phyloP scores from a whole-genome alignment of 2,329 filamentous ascomycete species.

The Domatiomyces globalis region DNA sequence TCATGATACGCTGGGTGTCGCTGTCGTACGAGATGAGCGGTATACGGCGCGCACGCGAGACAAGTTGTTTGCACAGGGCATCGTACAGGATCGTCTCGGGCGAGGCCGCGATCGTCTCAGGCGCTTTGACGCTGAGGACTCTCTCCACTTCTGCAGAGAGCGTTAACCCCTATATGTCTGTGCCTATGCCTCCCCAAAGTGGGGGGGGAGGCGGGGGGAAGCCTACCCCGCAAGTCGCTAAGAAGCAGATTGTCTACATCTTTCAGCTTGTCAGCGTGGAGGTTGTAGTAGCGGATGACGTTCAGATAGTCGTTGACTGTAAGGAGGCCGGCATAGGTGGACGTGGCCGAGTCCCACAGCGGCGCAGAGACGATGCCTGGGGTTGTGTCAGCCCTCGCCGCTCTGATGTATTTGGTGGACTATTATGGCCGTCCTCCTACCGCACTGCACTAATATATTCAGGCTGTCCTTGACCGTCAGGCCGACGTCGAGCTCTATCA shows the following conservation, averaged over 20 bases:
- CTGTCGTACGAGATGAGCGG: conserved; percentile 87
- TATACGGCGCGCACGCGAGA: conserved; percentile 82
- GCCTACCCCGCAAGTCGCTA: conserved; percentile 73
- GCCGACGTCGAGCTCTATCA: conserved; percentile 90
- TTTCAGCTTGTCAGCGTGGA: conserved; percentile 78
- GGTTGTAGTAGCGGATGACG: conserved; percentile 97
- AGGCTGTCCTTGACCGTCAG: conserved; percentile 94
- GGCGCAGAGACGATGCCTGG: conserved; percentile 93
- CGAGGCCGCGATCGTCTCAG: conserved; percentile 93
- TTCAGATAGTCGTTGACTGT: conserved; percentile 98
- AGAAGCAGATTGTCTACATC: conserved; percentile 89
- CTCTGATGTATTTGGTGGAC: conserved; percentile 5
- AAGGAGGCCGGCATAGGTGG: conserved; percentile 82
- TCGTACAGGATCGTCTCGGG: conserved; percentile 85
- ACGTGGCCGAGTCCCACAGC: conserved; percentile 87
- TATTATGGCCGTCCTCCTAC: conserved; percentile 34
- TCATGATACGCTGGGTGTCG: conserved; percentile 80
- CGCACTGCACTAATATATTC: conserved; percentile 89
- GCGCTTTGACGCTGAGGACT: conserved; percentile 75
- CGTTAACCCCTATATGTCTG: conserved; percentile 11
- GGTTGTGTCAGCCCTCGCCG: conserved; percentile 9
- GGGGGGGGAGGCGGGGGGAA: conserved; percentile 2
- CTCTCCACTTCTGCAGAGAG: conserved; percentile 67
- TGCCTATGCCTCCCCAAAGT: no score
- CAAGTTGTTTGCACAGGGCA: conserved; percentile 85